Base-by-base conservation (phyloP, 176 grass and related monocot species). In the Cymbopogon citratus region DNA sequence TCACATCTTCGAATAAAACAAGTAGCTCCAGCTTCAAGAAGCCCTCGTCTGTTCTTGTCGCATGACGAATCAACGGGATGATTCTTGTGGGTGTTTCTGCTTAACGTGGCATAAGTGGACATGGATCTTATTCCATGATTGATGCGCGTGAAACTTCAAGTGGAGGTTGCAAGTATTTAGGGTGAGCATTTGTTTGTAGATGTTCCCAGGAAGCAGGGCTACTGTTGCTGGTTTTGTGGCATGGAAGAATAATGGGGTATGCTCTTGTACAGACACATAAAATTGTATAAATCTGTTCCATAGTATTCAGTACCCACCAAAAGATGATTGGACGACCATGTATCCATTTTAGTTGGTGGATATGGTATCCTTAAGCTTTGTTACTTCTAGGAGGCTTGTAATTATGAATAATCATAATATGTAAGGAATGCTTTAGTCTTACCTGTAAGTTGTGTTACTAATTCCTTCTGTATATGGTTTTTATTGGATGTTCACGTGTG, bases 241-340 rank as follows among this genome's bases (percentile, higher is more conserved):
- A 69, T 27, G 29, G 84, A 67, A 87, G 60, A 91, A 89, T 93
- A 91, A 97, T 49, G 69, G 83, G 83, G 87, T 92, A 80, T 82
- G 67, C 78, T 87, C 69, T 49, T 93, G 94, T 93, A 97, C 88
- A 97, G 86, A 83, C 87, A 91, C 62, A 93, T 85, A 56, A 71
- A 46, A 46, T 57, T 66, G 59, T 87, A 71, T 66, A 87, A 45
- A 68, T 63, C 23, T 71, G 51, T 74, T 63, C 43, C 64, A 54
- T 77, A 81, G 16, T n/a, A 29, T 77, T 64, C 28, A 76, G 15
- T 46, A 69, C 14, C 41, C 62, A 49, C 41, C 26, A 41, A 72
- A 49, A 65, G 77, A 45, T 54, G 33, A 81, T 71, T 25, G 33
- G 65, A 84, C 45, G 77, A 77, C 21, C 46, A 76, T 75, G 66